A percentile compares a stretch with the other conserved stretches of the same genome.
Conservation (phyloP, 768 basidiomycete species). For the Termitomyces sp. region DNA sequence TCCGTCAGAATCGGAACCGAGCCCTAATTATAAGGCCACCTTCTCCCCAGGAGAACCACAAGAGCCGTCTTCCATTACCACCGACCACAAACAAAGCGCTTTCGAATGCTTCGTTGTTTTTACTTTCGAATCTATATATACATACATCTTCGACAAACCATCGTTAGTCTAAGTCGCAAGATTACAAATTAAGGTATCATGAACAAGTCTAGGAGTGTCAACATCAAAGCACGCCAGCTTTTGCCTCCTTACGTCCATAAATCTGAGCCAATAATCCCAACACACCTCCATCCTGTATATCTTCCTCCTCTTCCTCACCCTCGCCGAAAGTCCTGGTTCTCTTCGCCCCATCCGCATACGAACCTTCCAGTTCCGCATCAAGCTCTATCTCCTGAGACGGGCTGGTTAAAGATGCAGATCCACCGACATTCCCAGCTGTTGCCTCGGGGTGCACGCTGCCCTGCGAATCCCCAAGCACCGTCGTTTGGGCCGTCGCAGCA, state of each 20-base stretch:
- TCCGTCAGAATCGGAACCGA: no score
- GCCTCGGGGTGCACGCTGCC: conserved; percentile 37
- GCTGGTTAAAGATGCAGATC: conserved; percentile 20
- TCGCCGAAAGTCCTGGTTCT: conserved; percentile 36
- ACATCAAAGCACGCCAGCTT: conserved; percentile 39
- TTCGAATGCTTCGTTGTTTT: no score
- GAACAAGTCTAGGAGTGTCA: no score
- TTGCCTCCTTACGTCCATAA: conserved; percentile 60
- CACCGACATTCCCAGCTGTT: background rate
- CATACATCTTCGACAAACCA: no score
- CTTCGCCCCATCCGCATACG: conserved; percentile 70
- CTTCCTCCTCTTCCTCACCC: conserved; percentile 60
- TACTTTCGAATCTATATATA: background rate
- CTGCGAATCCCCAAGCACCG: conserved; percentile 74
- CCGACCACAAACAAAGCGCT: no score
- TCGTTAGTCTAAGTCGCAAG: no score
- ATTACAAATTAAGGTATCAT: conserved; percentile 13
- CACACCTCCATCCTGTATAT: conserved; percentile 79
- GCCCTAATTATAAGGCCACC: no score
- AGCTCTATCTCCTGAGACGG: conserved; percentile 43
- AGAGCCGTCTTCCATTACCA: no score
- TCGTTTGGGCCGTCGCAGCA: conserved; percentile 61
- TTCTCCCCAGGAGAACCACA: no score
- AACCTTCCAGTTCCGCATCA: conserved; percentile 62
- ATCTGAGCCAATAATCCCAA: conserved; percentile 86